These are phyloP conservation scores for Prototheca stagnorum DNA, from an alignment of 163 green algal species.

Conservation along the genomic window DNA sequence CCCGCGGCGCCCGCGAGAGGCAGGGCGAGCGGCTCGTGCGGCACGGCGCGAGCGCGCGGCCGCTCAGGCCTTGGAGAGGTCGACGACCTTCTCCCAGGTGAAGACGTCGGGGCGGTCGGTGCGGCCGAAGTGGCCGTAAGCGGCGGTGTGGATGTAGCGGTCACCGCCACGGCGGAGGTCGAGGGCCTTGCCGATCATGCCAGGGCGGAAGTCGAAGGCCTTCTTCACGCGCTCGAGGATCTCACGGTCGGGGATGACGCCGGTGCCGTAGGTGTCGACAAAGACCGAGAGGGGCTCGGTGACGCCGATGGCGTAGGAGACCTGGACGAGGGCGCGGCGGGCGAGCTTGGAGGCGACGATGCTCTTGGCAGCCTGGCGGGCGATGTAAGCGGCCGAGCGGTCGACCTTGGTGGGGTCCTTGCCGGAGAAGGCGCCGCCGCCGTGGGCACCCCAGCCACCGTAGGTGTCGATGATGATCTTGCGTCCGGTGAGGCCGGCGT, in stretches of 20 bases:
- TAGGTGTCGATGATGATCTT: slow-evolving; percentile 99
- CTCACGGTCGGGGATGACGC: slow-evolving; percentile 67
- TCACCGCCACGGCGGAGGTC: slow-evolving; percentile 87
- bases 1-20: too few relatives aligned
- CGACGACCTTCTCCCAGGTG: slow-evolving; percentile 89
- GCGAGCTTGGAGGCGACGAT: slow-evolving; percentile 85
- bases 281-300: slow-evolving; percentile 91
- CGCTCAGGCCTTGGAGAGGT: slow-evolving; percentile 13
- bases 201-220: slow-evolving; percentile 92
- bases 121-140: slow-evolving; percentile 97
- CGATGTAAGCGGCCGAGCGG: slow-evolving; percentile 89
- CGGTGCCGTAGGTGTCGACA: slow-evolving; percentile 95
- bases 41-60: too few relatives aligned
- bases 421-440: slow-evolving; percentile 94
- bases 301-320: slow-evolving; percentile 97
- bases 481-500: slow-evolving; percentile 89
- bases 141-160: slow-evolving; percentile 85
- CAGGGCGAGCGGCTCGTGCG: too few relatives aligned
- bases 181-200: slow-evolving; percentile 79
- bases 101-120: slow-evolving; percentile 75
- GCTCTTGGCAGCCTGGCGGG: slow-evolving; percentile 93
- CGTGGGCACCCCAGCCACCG: slow-evolving; percentile 95
- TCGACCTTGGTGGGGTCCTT: slow-evolving; percentile 99
- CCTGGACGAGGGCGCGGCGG: slow-evolving; percentile 64
- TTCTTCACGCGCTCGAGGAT: slow-evolving; percentile 79